Evolutionary conservation across 192 early-diverging fungal species (phyloP), one percentile per base, ranked within the genome.

Genomic region (Jimgerdemannia lactiflua): DNA sequence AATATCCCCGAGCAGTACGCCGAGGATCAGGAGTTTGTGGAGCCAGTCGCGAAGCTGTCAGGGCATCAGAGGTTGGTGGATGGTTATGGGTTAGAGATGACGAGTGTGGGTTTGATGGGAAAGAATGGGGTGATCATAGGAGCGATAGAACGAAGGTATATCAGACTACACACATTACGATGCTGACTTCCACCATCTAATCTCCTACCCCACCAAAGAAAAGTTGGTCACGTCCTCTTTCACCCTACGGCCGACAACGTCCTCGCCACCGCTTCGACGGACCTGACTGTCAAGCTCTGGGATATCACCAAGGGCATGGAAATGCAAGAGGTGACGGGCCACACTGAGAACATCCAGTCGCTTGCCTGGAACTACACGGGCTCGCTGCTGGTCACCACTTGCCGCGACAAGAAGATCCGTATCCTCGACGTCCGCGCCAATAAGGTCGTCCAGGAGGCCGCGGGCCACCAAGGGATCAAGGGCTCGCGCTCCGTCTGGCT

Each of bases 211-310:
- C 17, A 42, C 63, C 71, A 17, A 65, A 89, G 93, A 64, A 94
- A 99, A 89, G 98, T 99, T 43, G 98, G 97, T n/a, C 97, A 99
- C 77, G 97, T 99, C 40, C 82, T 92, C 64, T 99, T 98, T 89
- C 96, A 99, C 85, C 98, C 98, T 29, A 91, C 91, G 2, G 98
- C 98, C 17, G 94, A 96, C 67, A 96, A 96, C 79, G 91, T 99
- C 9, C 85, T 99, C 66, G 91, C 95, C 4, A 94, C 94, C 40
- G 88, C 96, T 67, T 94, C 93, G 70, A 91, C 95, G 6, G 97
- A 98, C 83, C 82, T 94, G 64, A 94, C 94, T 4, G 89, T 95
- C 85, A 89, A 88, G 78, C 83, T 99, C 67, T 99, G 98, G 98
- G 98, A 99, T 82, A 95, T 99, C 70, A 84, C 92, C 74, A 92